Evolutionary conservation across 371 early-diverging fungal genomes (phyloP), one percentile per base, ranked within the genome.

Genomic region (Mortierella sp.): DNA sequence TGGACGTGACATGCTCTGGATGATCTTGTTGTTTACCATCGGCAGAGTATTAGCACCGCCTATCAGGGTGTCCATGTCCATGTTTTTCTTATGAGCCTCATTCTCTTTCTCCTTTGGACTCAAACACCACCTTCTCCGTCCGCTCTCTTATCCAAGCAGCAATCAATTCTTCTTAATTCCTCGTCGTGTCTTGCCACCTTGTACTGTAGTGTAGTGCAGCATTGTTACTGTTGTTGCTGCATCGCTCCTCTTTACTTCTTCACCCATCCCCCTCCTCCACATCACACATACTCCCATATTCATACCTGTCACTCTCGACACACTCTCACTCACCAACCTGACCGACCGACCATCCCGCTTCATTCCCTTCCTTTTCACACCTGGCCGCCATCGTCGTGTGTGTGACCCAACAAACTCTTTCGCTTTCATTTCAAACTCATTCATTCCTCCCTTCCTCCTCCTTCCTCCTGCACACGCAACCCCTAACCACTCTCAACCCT

Each of bases 41-140:
- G 57, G 0, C 8, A 40, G 2, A 40, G 2, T 40, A 6, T 2
- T 40, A 40, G 43, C 43, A 40, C 2, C 6, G 16, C 16, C 3
- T 14, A 50, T 50, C 16, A 4, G 16, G 59, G 13, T 31, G 59
- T 57, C 28, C 1, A 28, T n/a, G 26, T n/a, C 26, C 11, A 26
- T 55, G 55, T 26, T 24, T 11, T 28, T 28, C 16, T 13, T 34
- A 5, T 31, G 61, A n/a, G 57, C 57, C 71, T 59, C 31, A 48
- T 51, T 21, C 59, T 48, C 14, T 51, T 57, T 54, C 51, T 59
- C 73, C 43, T 64, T 34, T 64, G 67, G 67, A 37, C 67, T 64
- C 67, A 37, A 31, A 26, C 26, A 26, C 57, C n/a, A 13, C 57
- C 26, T 61, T 9, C 26, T 55, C 57, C 6, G 14, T 31, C 28